A percentile compares a stretch with the other conserved stretches of the same genome.
phyloP scores from a whole-genome alignment of 2,329 filamentous ascomycete genomes.

The Cladosporium sp. region DNA sequence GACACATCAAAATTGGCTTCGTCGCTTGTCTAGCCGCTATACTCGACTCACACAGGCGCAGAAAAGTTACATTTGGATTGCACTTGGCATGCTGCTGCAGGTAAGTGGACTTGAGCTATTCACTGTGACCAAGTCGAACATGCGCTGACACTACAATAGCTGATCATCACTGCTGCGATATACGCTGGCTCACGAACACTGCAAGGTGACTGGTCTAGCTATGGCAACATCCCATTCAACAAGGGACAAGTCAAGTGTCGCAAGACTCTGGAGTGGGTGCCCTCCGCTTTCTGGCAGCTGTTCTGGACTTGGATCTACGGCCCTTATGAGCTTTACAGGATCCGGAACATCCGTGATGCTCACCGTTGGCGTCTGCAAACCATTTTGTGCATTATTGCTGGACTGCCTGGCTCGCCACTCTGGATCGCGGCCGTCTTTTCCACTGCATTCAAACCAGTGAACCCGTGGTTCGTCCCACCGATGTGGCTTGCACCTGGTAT shows the following conservation, averaged over 20 bases:
- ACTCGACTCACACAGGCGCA: constrained; percentile 45
- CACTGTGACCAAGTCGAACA: background rate
- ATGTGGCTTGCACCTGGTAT: constrained; percentile 67
- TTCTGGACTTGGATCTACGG: constrained; percentile 65
- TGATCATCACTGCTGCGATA: constrained; percentile 30
- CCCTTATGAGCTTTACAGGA: constrained; percentile 63
- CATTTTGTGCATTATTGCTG: constrained; percentile 52
- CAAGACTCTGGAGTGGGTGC: constrained; percentile 61
- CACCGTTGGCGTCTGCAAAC: constrained; percentile 69
- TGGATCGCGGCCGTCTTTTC: constrained; percentile 63
- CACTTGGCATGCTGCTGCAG: constrained; percentile 58
- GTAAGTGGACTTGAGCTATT: constrained; percentile 42
- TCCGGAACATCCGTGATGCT: constrained; percentile 63
- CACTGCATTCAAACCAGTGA: constrained; percentile 50
- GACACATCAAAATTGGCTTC: constrained; percentile 57
- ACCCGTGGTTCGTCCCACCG: constrained; percentile 60
- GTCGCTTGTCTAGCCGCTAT: constrained; percentile 42
- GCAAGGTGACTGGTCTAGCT: constrained; percentile 32
- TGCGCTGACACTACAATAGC: constrained; percentile 18
- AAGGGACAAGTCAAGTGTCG: constrained; percentile 32
- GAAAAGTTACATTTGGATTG: constrained; percentile 55
- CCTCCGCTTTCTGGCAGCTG: constrained; percentile 65
- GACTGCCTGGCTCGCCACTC: constrained; percentile 66
- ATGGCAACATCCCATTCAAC: constrained; percentile 27
- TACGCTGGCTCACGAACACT: constrained; percentile 26